Evolutionary conservation across 495 filamentous ascomycete genomes (phyloP).

Genomic region (Staphylotrichum tortipilum): DNA sequence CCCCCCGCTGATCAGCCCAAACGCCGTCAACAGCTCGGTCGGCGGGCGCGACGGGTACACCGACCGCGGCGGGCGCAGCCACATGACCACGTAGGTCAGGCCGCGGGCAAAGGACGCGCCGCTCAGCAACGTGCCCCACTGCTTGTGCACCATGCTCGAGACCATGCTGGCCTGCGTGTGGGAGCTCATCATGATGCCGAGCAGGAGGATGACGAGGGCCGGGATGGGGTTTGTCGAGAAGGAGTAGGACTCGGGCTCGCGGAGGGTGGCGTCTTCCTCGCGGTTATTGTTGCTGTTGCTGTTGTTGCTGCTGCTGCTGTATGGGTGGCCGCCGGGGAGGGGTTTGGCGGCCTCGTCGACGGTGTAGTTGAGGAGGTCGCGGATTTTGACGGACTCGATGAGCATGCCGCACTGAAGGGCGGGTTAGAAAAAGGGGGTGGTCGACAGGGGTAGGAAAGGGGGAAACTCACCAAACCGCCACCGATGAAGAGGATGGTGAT

Average conservation of each 20-base stretch:
- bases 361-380: slow-evolving; percentile 61
- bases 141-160: slow-evolving; percentile 86
- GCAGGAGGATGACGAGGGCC: slow-evolving; percentile 70
- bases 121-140: slow-evolving; percentile 84
- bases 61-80: slow-evolving; percentile 73
- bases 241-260: slow-evolving; percentile 56
- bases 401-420: slow-evolving; percentile 71
- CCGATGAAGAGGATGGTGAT: slow-evolving; percentile 94
- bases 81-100: slow-evolving; percentile 72
- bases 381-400: slow-evolving; percentile 67
- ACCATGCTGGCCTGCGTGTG: slow-evolving; percentile 81
- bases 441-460: too few species aligned
- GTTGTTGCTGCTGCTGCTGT: slow-evolving; percentile 22
- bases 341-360: slow-evolving; percentile 32
- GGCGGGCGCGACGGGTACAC: slow-evolving; percentile 84
- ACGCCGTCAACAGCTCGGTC: slow-evolving; percentile 74
- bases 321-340: slow-evolving; percentile 11
- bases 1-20: slow-evolving; percentile 81
- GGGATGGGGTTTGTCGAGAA: slow-evolving; percentile 87
- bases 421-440: background rate
- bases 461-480: slow-evolving; percentile 66
- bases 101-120: slow-evolving; percentile 70
- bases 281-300: slow-evolving; percentile 36
- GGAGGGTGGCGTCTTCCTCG: slow-evolving; percentile 29
- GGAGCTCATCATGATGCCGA: slow-evolving; percentile 90